Evolutionary conservation across 208 protist genomes (phyloP).

Genomic region (Borovskyia barvae): DNA sequence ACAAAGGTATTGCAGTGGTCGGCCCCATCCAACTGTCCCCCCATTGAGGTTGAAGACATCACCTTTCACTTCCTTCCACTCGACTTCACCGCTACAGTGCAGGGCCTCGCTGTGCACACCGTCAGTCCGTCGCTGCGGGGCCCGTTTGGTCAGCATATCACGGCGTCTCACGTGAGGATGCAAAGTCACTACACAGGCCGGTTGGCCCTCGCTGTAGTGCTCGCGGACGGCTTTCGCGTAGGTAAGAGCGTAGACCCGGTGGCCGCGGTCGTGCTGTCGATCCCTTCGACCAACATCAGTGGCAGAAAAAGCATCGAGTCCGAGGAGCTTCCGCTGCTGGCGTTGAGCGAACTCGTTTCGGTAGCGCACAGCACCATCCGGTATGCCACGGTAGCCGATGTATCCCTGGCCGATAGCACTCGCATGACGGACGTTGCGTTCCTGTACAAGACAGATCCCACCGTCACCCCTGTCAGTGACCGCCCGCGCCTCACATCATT

Average conservation of each 20-base stretch:
- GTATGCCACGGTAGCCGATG: slow-evolving; percentile 3
- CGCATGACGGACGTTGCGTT: slow-evolving; percentile 13
- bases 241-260: slow-evolving; percentile 3
- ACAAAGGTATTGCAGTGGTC: slow-evolving; percentile 17
- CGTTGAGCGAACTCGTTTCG: background rate
- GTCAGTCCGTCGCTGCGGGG: background rate
- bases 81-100: slow-evolving; percentile 8
- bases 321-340: slow-evolving; percentile 9
- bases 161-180: slow-evolving; percentile 1
- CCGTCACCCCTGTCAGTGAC: slow-evolving; percentile 14
- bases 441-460: slow-evolving; percentile 11
- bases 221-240: slow-evolving; percentile 13
- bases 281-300: slow-evolving; percentile 6
- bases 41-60: slow-evolving; percentile 16
- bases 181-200: slow-evolving; percentile 12
- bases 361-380: slow-evolving; percentile 15
- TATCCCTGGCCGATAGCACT: slow-evolving; percentile 17
- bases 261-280: background rate
- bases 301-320: background rate
- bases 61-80: slow-evolving; percentile 18
- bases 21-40: slow-evolving; percentile 7
- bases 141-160: slow-evolving; percentile 20
- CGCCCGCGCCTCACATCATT: slow-evolving; percentile 46
- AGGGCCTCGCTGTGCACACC: slow-evolving; percentile 17
- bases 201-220: slow-evolving; percentile 1